Evolutionary conservation across 805 yeast genomes (phyloP), one percentile per base, ranked within the genome.

Genomic region (Teunomyces kruisii): DNA sequence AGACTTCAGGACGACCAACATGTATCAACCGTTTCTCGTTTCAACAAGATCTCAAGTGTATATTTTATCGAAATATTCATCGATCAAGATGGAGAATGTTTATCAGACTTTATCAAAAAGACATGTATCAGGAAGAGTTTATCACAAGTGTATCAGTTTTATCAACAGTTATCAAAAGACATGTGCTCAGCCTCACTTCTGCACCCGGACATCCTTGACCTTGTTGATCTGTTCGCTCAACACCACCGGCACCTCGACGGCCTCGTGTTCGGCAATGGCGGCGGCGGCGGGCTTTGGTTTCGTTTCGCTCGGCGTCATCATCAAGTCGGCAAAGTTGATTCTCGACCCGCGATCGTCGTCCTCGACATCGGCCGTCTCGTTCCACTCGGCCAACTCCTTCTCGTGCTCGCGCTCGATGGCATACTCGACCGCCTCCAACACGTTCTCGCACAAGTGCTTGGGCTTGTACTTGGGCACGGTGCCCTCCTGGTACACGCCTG

Each of bases 401-500:
- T 73, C 70, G 56, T 87, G 94, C 61, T 87, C 95, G 56, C 91
- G 75, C 62, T 86, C 92, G 56, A 87, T 84, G 17, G 92, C 95
- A 67, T 78, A 87, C 64, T 85, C 74, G 22, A 87, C 95, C 26
- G 95, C 91, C 47, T 86, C 91, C 61, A 88, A 72, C 3, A 87
- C 95, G 54, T 85, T 79, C 29, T 80, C 84, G 61, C 87, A 82
- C 37, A 75, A 76, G 54, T 82, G 81, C 63, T 86, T 88, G 47
- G 96, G 96, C 61, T 79, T 75, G 64, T 88, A 86, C 58, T 83
- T 84, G 15, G 96, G 96, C 15, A 65, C 77, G 7, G 92, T 82
- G 15, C 92, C 91, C 38, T 78, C 88, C 66, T 86, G 83, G 66
- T 86, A 87, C 46, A 87, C 96, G 62, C 96, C 96, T 31, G 96